phyloP scores from a whole-genome alignment of 2,329 filamentous ascomycete species.

The Diaporthe batatas region DNA sequence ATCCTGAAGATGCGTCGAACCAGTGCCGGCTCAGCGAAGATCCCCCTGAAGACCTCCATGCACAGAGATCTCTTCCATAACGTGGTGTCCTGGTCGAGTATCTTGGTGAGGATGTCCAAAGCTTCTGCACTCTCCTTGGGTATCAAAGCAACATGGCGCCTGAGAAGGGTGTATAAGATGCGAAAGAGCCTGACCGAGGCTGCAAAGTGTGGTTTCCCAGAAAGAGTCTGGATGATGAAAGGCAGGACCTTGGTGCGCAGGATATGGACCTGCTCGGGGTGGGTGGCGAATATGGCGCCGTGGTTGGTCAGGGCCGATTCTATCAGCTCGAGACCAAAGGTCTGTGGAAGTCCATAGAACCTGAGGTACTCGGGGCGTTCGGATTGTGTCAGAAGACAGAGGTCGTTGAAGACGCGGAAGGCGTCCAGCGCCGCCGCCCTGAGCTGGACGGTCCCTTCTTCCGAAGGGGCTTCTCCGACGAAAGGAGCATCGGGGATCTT shows the following conservation, averaged over 20 bases:
- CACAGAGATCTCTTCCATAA: slow-evolving; percentile 91
- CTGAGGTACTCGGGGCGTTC: slow-evolving; percentile 86
- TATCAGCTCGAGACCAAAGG: slow-evolving; percentile 90
- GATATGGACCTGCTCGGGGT: slow-evolving; percentile 85
- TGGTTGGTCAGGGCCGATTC: slow-evolving; percentile 92
- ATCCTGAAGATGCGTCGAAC: slow-evolving; percentile 83
- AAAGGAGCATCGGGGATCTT: slow-evolving; percentile 71
- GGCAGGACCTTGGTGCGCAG: slow-evolving; percentile 85
- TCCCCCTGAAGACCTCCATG: slow-evolving; percentile 89
- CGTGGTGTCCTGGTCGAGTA: slow-evolving; percentile 87
- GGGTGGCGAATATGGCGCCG: slow-evolving; percentile 80
- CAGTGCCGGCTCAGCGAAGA: slow-evolving; percentile 85
- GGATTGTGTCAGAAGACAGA: slow-evolving; percentile 88
- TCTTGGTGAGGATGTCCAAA: slow-evolving; percentile 83
- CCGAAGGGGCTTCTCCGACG: slow-evolving; percentile 76
- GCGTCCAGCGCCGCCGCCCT: slow-evolving; percentile 86
- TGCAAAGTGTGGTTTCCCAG: slow-evolving; percentile 83
- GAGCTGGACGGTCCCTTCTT: slow-evolving; percentile 75
- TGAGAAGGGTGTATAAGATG: slow-evolving; percentile 85
- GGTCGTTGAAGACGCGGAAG: slow-evolving; percentile 87
- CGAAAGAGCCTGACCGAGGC: slow-evolving; percentile 85
- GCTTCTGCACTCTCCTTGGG: slow-evolving; percentile 86
- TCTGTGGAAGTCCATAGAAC: slow-evolving; percentile 81
- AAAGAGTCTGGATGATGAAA: slow-evolving; percentile 81
- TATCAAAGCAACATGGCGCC: slow-evolving; percentile 81